Evolutionary conservation across 2,329 filamentous ascomycete species (phyloP), one percentile per base, ranked within the genome.

Genomic region (Cyphellophora europaea): DNA sequence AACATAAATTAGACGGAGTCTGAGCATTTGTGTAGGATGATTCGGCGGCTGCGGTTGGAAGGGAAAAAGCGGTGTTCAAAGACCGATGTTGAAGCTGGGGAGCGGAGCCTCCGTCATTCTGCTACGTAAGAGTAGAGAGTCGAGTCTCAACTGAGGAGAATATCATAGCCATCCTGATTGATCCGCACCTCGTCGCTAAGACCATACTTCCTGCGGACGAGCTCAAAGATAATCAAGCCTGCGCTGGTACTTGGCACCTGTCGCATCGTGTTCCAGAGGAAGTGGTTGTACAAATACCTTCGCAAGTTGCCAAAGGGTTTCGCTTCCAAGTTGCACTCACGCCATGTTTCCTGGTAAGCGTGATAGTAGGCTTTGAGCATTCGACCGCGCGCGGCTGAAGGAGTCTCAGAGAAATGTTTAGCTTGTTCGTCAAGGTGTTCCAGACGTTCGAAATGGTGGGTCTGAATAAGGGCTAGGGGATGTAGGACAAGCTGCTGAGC

Each of bases 191-290:
- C 61, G 37, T 73, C 71, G n/a, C 61, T 59, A 42, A 63, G 66
- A 3, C 69, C 70, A 51, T 78, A 79, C 51, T 74, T 76, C 33
- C 75, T 59, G 33, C 76, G 58, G 25, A 79, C 69, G 19, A 79
- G 52, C 52, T 80, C 76, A 45, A 80, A 80, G 3, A 78, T 75
- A 37, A 80, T 72, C 34, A 80, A 54, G 1, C 74, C 76, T 1
- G 75, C 74, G 43, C 71, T 75, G 2, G 76, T 79, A 45, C 73
- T 78, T 2, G 76, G 76, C 10, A 77, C 69, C 50, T 78, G 74
- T 19, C 69, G 62, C 21, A 79, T 57, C 0, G 74, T 75, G 36
- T 57, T 67, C 49, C 61, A 58, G 48, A 72, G 59, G 49, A 79
- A 79, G 17, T 68, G 71, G 29, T 60, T 57, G 49, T 71, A 79